Evolutionary conservation across 352 stramenopile genomes (phyloP), one percentile per base, ranked within the genome.

Genomic region (Pelagophyceae sp.): DNA sequence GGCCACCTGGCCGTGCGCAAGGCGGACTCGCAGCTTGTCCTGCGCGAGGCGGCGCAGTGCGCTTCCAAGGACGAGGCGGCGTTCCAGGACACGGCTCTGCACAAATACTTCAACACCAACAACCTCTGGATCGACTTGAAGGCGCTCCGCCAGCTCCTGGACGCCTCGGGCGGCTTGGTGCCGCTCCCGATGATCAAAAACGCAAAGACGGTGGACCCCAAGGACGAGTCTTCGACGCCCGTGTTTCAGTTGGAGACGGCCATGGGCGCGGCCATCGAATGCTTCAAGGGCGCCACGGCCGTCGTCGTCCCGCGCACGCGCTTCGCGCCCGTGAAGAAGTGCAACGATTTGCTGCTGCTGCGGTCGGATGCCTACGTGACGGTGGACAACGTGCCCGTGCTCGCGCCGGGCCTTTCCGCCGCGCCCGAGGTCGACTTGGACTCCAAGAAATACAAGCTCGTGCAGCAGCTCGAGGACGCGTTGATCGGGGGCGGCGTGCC

Each of bases 51-150:
- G 72, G 97, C 94, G 54, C 96, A 99, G 86, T 97, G 98, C 79
- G 90, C 94, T 6, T 84, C 92, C 32, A 88, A 96, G 63, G 94
- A 99, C 81, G 90, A 98, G 85, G 88, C 90, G 64, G 88, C 93
- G 60, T 99, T 99, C 82, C 87, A 95, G 77, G 95, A 98, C 77
- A 94, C 97, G 78, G 93, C 90, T 85, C 96, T 96, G 83, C 97
- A 99, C 83, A 87, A 92, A 69, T 98, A 93, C 76, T 99, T 99
- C 89, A 99, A 99, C 85, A 99, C 96, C 72, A 99, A 99, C 86
- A 99, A 99, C 80, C 84, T 99, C 29, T 99, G 96, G 96, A 95
- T 98, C 60, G 96, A 97, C 78, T 80, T 99, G 51, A 94, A 97
- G 45, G 96, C 95, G 72, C 93, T 99, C 75, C 95, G 99, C 79